A percentile compares a stretch with the other conserved stretches of the same genome.
phyloP scores from a whole-genome alignment of 306 rosid genomes.

The Pachyrhizus erosus region DNA sequence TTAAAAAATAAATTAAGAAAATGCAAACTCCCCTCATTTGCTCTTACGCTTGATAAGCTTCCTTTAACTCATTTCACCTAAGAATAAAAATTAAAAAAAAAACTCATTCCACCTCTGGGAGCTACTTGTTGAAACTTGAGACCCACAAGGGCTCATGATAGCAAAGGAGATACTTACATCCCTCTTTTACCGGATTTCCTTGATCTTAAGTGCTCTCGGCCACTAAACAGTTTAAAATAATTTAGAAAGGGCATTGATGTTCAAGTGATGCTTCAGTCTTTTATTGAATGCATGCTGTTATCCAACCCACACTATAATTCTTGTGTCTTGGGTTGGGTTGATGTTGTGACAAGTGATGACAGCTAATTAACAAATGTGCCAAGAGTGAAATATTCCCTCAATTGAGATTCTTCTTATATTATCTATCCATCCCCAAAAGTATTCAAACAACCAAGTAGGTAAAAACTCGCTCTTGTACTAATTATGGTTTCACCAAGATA shows the following conservation, averaged over 20 bases:
- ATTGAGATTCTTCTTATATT: background rate
- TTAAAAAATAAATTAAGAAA: background rate
- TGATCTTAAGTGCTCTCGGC: background rate
- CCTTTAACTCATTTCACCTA: background rate
- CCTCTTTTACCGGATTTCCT: background rate
- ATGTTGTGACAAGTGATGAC: conserved; percentile 23
- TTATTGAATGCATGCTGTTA: background rate
- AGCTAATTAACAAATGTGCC: background rate
- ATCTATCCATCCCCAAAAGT: background rate
- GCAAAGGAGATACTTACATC: conserved; percentile 4
- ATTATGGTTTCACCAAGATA: conserved; percentile 21
- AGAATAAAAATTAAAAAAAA: too few species aligned
- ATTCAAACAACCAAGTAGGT: background rate
- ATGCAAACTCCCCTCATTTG: background rate
- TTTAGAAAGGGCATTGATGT: background rate
- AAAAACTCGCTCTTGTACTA: background rate
- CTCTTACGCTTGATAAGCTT: background rate
- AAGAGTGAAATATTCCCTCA: conserved; percentile 16
- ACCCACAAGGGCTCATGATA: background rate
- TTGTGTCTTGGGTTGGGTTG: conserved; percentile 19
- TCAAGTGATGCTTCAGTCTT: conserved; percentile 11
- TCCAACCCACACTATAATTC: background rate
- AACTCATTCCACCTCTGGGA: background rate
- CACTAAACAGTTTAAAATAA: conserved; percentile 16
- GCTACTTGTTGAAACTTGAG: background rate